Percentiles rank a stretch among this genome's conserved stretches.
Conservation (phyloP, 1,284 basidiomycete species). For the Farysia itapuensis region DNA sequence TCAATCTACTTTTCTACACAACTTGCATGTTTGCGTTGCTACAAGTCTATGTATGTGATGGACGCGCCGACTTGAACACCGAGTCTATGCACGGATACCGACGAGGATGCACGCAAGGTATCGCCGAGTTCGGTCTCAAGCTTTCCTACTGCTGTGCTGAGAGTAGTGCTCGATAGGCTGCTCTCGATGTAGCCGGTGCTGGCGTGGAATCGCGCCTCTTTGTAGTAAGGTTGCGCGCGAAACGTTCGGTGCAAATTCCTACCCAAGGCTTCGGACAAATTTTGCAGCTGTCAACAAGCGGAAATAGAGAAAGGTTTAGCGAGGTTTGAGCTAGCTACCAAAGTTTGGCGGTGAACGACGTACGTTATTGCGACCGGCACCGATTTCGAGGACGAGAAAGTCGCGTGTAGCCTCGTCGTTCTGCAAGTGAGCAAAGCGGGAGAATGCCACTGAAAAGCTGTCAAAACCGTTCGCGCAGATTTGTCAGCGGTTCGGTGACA, state of each 20-base stretch:
- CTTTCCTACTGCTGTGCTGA: neutral
- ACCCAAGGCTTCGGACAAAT: conserved; percentile 9
- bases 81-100: neutral
- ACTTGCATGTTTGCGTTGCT: neutral
- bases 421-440: conserved; percentile 13
- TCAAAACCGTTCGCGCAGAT: too few relatives aligned
- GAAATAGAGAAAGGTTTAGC: neutral
- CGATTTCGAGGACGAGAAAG: conserved; percentile 35
- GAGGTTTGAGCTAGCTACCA: too few relatives aligned
- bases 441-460: conserved; percentile 30
- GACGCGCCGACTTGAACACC: neutral
- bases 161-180: neutral
- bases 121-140: neutral
- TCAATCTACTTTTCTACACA: neutral
- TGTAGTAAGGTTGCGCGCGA: conserved; percentile 28
- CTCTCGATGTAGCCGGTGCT: conserved; percentile 6
- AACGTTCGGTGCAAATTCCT: conserved; percentile 17
- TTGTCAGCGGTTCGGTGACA: too few relatives aligned
- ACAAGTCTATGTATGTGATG: neutral
- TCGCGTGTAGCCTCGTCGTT: conserved; percentile 30
- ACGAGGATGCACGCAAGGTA: neutral
- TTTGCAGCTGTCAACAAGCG: conserved; percentile 14
- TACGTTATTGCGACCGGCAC: conserved; percentile 23
- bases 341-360: neutral
- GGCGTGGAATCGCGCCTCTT: conserved; percentile 38